Percentiles rank a stretch among this genome's conserved stretches.
Evolutionary conservation across 768 basidiomycete genomes (phyloP).

Genomic region (Kwoniella pini): DNA sequence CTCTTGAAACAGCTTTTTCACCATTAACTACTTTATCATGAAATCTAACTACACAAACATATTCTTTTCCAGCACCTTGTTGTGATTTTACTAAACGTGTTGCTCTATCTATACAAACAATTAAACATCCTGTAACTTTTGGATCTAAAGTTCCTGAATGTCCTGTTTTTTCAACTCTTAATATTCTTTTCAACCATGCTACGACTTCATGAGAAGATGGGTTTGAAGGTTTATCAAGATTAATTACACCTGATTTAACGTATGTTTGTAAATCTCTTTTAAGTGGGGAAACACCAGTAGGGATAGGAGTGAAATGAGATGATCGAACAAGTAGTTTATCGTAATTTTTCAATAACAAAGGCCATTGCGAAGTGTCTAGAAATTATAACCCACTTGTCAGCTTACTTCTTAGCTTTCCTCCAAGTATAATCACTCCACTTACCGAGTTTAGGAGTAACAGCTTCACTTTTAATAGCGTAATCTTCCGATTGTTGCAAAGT

Average conservation of each 20-base stretch:
- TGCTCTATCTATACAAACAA: constrained; percentile 98
- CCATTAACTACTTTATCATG: constrained; percentile 73
- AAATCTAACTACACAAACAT: constrained; percentile 91
- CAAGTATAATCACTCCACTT: constrained; percentile 22
- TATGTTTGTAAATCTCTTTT: constrained; percentile 91
- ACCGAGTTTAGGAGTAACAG: constrained; percentile 54
- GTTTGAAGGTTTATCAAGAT: constrained; percentile 98
- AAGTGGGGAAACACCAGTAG: constrained; percentile 86
- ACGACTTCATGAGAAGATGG: constrained; percentile 99
- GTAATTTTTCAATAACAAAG: constrained; percentile 96
- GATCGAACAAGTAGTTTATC: constrained; percentile 93
- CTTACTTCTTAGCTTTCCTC: too few relatives aligned
- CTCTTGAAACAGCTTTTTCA: constrained; percentile 83
- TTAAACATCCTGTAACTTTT: constrained; percentile 97
- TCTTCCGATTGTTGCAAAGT: constrained; percentile 52
- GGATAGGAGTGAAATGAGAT: constrained; percentile 97
- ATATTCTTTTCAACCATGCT: constrained; percentile 95
- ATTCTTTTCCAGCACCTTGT: constrained; percentile 99
- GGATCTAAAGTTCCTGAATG: constrained; percentile 99
- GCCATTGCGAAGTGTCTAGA: constrained; percentile 94
- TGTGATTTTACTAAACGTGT: constrained; percentile 97
- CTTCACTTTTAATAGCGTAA: constrained; percentile 55
- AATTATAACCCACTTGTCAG: too few relatives aligned
- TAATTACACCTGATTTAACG: constrained; percentile 98
- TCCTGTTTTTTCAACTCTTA: constrained; percentile 96